Evolutionary conservation across 805 yeast genomes (phyloP).

Genomic region (Saccharomycopsis sp.): DNA sequence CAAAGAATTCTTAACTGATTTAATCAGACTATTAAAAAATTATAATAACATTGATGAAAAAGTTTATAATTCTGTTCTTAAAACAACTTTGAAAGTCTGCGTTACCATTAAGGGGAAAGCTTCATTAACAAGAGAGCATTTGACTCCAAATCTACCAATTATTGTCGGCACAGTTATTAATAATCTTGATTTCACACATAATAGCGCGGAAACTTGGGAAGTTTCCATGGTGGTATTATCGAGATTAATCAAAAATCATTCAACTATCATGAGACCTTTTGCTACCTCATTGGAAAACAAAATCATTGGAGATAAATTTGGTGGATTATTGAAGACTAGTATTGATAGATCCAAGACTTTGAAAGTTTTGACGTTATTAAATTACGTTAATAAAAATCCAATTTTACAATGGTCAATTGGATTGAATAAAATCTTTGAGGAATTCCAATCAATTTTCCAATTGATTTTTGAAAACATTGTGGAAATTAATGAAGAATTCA

Average conservation of each 20-base stretch:
- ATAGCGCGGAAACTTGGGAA: slow-evolving; percentile 21
- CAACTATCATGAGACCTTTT: slow-evolving; percentile 77
- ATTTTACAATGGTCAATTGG: slow-evolving; percentile 35
- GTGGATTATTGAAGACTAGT: no score
- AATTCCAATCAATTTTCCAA: slow-evolving; percentile 40
- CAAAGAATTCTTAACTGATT: no score
- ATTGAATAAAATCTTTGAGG: slow-evolving; percentile 37
- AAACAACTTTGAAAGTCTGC: no score
- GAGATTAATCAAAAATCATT: slow-evolving; percentile 39
- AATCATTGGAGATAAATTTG: no score
- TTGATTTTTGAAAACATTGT: slow-evolving; percentile 49
- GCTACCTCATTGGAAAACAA: no score
- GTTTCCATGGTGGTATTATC: slow-evolving; percentile 18
- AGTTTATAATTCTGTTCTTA: no score
- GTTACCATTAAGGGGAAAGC: slow-evolving; percentile 63
- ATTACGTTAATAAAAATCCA: slow-evolving; percentile 34
- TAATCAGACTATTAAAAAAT: no score
- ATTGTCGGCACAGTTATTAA: slow-evolving; percentile 47
- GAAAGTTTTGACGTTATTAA: no score
- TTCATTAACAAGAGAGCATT: slow-evolving; percentile 68
- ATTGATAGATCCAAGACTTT: no score
- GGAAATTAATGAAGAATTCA: slow-evolving; percentile 39
- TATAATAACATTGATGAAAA: no score
- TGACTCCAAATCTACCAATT: slow-evolving; percentile 67
- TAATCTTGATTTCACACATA: slow-evolving; percentile 29